phyloP scores from a whole-genome alignment of 192 early-diverging fungal genomes.

The Backusella parvicylindrica region DNA sequence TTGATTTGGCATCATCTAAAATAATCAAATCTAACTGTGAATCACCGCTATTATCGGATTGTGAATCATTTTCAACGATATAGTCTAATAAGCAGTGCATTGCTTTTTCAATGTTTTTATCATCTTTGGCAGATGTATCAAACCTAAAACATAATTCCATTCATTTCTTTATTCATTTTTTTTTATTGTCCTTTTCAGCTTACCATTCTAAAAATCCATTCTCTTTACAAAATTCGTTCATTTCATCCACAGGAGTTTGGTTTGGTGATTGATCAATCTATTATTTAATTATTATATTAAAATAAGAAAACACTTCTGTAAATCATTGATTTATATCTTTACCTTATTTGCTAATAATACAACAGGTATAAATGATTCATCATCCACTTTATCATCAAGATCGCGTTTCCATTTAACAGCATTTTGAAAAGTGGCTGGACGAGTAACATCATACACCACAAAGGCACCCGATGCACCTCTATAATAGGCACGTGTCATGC shows the following conservation, averaged over 20 bases:
- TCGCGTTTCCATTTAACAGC: slow-evolving; percentile 51
- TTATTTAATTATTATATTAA: slow-evolving; percentile 6
- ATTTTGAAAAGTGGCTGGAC: slow-evolving; percentile 49
- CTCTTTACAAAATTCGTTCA: slow-evolving; percentile 49
- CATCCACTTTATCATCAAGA: slow-evolving; percentile 47
- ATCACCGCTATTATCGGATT: neutral
- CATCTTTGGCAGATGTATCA: slow-evolving; percentile 56
- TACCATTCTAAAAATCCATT: slow-evolving; percentile 51
- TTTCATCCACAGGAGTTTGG: slow-evolving; percentile 16
- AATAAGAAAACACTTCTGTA: neutral
- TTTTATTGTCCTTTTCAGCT: neutral
- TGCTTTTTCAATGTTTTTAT: slow-evolving; percentile 52
- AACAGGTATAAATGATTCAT: slow-evolving; percentile 42
- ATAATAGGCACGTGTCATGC: slow-evolving; percentile 55
- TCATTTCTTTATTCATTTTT: neutral
- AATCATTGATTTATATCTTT: no score
- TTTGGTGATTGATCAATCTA: slow-evolving; percentile 16
- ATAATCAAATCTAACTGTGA: neutral
- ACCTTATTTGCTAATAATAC: slow-evolving; percentile 58
- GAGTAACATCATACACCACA: slow-evolving; percentile 54
- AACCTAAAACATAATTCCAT: slow-evolving; percentile 30
- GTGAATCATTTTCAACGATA: neutral
- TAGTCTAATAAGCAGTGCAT: slow-evolving; percentile 1
- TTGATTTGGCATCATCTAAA: neutral
- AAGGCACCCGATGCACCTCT: slow-evolving; percentile 52